Conservation (phyloP, 23 red algal species). For the Gracilaria vermiculophylla region DNA sequence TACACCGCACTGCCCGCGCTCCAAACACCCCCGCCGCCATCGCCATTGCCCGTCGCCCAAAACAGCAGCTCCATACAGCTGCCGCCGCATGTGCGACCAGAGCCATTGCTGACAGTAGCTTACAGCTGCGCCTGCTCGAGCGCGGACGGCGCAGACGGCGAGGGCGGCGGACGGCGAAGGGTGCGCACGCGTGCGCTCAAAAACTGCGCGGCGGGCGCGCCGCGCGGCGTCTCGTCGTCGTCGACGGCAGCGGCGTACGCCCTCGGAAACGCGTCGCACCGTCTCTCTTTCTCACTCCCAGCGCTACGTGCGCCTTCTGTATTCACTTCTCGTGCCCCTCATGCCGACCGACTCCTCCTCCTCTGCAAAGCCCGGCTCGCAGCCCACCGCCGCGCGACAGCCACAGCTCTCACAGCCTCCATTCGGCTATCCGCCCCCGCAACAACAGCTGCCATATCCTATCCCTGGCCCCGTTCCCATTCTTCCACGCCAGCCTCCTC, state of each 20-base stretch:
- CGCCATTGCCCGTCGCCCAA: no score
- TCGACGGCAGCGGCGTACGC: constrained; percentile 2
- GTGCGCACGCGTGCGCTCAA: constrained; percentile 7
- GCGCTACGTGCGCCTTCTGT: neutral
- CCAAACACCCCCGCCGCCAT: no score
- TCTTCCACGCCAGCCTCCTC: constrained; percentile 1
- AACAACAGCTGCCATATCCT: constrained; percentile 11
- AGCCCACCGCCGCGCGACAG: constrained; percentile 7
- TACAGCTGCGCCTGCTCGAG: neutral
- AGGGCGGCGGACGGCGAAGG: neutral
- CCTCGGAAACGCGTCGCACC: neutral
- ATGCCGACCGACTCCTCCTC: constrained; percentile 29
- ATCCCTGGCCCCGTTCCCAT: neutral
- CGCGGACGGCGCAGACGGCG: no score
- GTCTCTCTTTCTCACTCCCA: neutral
- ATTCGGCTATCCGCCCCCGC: neutral
- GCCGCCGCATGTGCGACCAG: neutral
- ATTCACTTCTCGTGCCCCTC: neutral
- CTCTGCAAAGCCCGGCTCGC: neutral
- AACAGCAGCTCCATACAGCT: neutral
- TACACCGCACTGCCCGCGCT: no score
- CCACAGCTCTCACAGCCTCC: neutral
- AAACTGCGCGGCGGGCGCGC: neutral
- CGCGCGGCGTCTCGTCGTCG: neutral
- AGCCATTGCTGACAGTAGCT: neutral